Base-by-base conservation (phyloP, 805 yeast genomes). In the Candida morakotiae region DNA sequence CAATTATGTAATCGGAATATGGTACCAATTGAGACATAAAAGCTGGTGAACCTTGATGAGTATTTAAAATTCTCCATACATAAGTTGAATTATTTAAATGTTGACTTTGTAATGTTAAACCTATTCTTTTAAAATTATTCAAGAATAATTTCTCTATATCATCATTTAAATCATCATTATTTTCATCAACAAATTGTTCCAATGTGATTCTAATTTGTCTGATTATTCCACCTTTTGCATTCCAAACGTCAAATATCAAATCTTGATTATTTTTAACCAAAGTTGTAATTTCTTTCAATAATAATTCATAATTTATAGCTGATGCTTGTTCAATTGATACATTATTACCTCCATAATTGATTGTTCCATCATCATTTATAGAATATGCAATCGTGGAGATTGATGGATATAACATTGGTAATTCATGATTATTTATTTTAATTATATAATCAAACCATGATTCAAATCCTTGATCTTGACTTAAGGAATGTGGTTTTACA, bases 391-490 rank as follows among this genome's bases (percentile, higher is more conserved):
- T 52, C 9, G 44, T 35, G 1, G 62, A 51, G 10, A 55, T 44
- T 4, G 58, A 48, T 4, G 69, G 63, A 37, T 57, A 43, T 23
- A 48, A 37, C 69, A 67, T 64, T 15, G 73, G 74, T 35, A 68
- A 53, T 32, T 83, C 84, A 45, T 75, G 81, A 31, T 85, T 87
- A 48, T 91, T 86, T 39, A 88, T 66, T 1, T 84, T 83, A n/a
- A 87, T 71, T 24, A 91, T 77, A 55, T 73, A 91, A 56, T 91
- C 98, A 53, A 91, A 93, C 77, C 87, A 83, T 8, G 93, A 71
- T 58, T 88, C 94, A 20, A 93, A 56, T 2, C 69, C 70, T 2
- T 48, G 40, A 21, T 43, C 42, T 30, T 58, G 60, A 0, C 64
- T 72, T 9, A 43, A 16, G 4, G 71, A 64, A 19, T 62, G 64